Evolutionary conservation across 371 early-diverging fungal genomes (phyloP).

Genomic region (Syncephalis fuscata): DNA sequence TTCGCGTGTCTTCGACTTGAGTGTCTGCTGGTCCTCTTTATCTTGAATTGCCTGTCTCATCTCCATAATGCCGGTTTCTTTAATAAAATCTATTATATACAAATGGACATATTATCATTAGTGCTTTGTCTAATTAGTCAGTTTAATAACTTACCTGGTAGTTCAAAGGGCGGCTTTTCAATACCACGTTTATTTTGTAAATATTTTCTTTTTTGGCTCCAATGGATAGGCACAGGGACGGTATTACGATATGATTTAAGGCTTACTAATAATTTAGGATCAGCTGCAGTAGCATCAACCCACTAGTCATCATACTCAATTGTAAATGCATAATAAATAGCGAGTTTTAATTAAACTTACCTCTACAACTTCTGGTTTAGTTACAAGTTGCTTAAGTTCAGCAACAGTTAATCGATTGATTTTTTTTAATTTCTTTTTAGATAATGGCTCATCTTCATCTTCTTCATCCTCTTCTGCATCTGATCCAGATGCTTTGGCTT

Average conservation of each 20-base stretch:
- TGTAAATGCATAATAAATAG: too few relatives aligned
- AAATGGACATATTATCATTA: not conserved
- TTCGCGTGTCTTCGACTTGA: constrained; percentile 79
- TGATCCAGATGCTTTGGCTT: not conserved
- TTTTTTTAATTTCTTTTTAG: constrained; percentile 38
- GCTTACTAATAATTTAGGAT: constrained; percentile 78
- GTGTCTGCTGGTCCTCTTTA: constrained; percentile 59
- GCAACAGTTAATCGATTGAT: constrained; percentile 66
- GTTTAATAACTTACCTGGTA: constrained; percentile 45
- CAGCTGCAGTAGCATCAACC: constrained; percentile 85
- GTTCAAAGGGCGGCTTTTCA: constrained; percentile 87
- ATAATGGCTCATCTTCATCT: constrained; percentile 17
- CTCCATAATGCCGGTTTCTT: constrained; percentile 94
- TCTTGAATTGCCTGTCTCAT: constrained; percentile 81
- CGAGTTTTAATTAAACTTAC: too few relatives aligned
- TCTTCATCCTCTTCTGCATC: constrained; percentile 19
- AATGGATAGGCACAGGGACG: constrained; percentile 92
- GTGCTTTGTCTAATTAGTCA: too few relatives aligned
- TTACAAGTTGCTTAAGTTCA: constrained; percentile 79
- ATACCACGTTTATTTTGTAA: constrained; percentile 90
- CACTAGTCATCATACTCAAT: constrained; percentile 25
- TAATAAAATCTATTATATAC: constrained; percentile 61
- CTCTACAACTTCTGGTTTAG: constrained; percentile 92
- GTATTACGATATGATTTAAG: constrained; percentile 83
- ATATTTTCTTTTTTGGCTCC: constrained; percentile 93